Conservation (phyloP, 2,329 filamentous ascomycete genomes). For the Lachnellula occidentalis region DNA sequence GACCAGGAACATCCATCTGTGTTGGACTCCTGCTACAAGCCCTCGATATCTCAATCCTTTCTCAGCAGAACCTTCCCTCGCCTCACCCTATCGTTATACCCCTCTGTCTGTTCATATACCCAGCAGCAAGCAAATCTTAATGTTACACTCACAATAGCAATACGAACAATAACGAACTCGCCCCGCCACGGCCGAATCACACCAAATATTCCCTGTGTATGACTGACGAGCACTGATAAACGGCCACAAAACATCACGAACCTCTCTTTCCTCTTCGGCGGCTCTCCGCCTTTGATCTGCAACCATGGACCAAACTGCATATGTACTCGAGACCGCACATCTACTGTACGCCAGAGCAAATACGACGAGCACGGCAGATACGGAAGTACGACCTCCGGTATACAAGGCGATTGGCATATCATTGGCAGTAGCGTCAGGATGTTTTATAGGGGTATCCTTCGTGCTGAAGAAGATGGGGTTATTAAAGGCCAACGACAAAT, state of each 20-base stretch:
- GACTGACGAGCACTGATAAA: constrained; percentile 8
- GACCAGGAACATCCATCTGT: not conserved
- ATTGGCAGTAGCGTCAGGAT: constrained; percentile 77
- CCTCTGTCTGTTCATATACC: constrained; percentile 5
- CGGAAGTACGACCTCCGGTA: constrained; percentile 26
- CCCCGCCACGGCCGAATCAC: constrained; percentile 1
- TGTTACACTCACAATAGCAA: constrained; percentile 9
- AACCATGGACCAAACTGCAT: constrained; percentile 35
- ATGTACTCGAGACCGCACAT: constrained; percentile 35
- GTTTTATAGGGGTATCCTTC: constrained; percentile 93
- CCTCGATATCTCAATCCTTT: constrained; percentile 3
- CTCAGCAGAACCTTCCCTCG: constrained; percentile 14
- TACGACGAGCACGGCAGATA: constrained; percentile 26
- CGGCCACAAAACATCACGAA: constrained; percentile 6
- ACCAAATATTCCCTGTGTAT: not conserved
- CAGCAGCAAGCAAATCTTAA: constrained; percentile 1
- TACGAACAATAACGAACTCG: constrained; percentile 1
- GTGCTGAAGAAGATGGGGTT: constrained; percentile 92
- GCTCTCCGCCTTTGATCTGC: constrained; percentile 14
- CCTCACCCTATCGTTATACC: constrained; percentile 3
- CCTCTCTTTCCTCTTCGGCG: constrained; percentile 7
- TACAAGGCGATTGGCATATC: constrained; percentile 87
- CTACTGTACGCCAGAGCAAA: constrained; percentile 41
- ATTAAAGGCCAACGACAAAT: constrained; percentile 89
- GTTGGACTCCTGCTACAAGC: not conserved